Conservation (phyloP, 139 green algal genomes). For the Volvox reticuliferus region DNA sequence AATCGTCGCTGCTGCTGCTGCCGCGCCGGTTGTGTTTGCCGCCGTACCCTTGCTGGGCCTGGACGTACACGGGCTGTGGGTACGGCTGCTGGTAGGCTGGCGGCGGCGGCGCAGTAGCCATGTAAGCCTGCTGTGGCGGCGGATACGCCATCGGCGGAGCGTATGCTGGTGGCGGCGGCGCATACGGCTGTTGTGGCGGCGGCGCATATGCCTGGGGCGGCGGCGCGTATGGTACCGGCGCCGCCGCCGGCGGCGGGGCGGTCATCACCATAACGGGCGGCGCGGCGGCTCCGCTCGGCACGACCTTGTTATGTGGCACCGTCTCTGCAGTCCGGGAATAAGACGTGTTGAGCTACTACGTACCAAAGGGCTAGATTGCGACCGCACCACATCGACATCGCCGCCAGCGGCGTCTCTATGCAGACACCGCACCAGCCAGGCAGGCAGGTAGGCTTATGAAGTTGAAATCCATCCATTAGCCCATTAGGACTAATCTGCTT, state of each 20-base stretch:
- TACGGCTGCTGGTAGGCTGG: conserved; percentile 18
- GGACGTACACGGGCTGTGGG: background rate
- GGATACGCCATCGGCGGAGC: background rate
- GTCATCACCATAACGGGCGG: background rate
- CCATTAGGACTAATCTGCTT: too few species aligned
- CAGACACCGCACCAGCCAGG: too few species aligned
- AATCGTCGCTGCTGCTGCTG: conserved; percentile 6
- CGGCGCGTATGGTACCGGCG: background rate
- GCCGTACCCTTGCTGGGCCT: background rate
- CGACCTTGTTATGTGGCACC: background rate
- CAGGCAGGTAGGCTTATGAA: too few species aligned
- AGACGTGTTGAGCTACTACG: too few species aligned
- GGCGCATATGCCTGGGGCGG: background rate
- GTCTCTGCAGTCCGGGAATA: background rate
- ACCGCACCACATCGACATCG: too few species aligned
- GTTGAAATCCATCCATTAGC: too few species aligned
- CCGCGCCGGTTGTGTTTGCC: background rate
- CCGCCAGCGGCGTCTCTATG: too few species aligned
- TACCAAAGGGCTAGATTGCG: too few species aligned
- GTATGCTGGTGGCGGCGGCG: background rate
- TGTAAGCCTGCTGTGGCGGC: background rate
- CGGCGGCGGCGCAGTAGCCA: background rate
- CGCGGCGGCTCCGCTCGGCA: background rate
- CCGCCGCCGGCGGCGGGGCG: background rate
- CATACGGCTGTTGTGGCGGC: background rate